A percentile compares a stretch with the other conserved stretches of the same genome.
phyloP scores from a whole-genome alignment of 768 basidiomycete species.

The Lyophyllum atratum region DNA sequence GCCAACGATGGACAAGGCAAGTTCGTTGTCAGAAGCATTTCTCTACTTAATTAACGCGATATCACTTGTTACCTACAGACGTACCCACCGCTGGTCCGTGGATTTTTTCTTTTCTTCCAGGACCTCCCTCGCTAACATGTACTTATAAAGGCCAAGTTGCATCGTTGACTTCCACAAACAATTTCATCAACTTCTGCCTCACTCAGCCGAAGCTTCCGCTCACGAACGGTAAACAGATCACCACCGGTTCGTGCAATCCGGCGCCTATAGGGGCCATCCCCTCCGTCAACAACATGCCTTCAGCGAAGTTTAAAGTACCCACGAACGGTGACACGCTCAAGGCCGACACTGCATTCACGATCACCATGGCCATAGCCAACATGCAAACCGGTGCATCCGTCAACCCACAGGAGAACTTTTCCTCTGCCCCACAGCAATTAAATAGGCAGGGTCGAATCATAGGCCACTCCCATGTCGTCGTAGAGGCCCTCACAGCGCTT shows the following conservation, averaged over 20 bases:
- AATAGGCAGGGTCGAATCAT: slow-evolving; percentile 50
- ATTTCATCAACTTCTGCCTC: slow-evolving; percentile 62
- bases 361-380: slow-evolving; percentile 47
- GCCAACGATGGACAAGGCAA: slow-evolving; percentile 49
- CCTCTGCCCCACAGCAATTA: slow-evolving; percentile 22
- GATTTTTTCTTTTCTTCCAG: neutral
- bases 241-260: slow-evolving; percentile 60
- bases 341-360: slow-evolving; percentile 49
- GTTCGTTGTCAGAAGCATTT: neutral
- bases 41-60: neutral
- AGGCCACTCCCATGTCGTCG: slow-evolving; percentile 61
- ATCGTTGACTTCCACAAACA: slow-evolving; percentile 57
- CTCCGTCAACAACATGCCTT: slow-evolving; percentile 46
- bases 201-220: slow-evolving; percentile 43
- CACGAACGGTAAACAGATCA: slow-evolving; percentile 55
- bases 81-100: slow-evolving; percentile 35
- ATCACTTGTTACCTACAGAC: neutral
- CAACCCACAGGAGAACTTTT: slow-evolving; percentile 55
- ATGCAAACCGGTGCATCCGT: slow-evolving; percentile 58
- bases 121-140: neutral
- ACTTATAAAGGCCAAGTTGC: slow-evolving; percentile 44
- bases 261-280: slow-evolving; percentile 59
- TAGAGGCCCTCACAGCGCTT: slow-evolving; percentile 47
- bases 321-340: slow-evolving; percentile 44
- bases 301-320: slow-evolving; percentile 48